A percentile compares a stretch with the other conserved stretches of the same genome.
Evolutionary conservation across 768 basidiomycete genomes (phyloP).

Genomic region (Leccinum variicolor): DNA sequence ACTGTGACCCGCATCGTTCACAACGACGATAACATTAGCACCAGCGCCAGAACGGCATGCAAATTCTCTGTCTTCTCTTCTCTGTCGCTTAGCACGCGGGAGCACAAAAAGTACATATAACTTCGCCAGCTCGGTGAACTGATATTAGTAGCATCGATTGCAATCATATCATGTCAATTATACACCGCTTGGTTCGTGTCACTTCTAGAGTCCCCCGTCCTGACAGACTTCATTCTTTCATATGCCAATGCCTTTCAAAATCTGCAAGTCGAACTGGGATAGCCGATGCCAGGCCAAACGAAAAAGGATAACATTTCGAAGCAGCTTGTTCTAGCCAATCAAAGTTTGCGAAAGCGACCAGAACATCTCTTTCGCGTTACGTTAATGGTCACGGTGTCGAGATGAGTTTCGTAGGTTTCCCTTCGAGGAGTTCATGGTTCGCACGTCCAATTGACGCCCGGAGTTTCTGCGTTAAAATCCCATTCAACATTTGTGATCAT

Average conservation of each 20-base stretch:
- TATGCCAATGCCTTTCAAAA: conserved; percentile 40
- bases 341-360: neutral
- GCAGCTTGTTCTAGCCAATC: neutral
- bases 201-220: conserved; percentile 38
- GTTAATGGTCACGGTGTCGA: neutral
- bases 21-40: neutral
- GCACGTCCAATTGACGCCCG: too few species aligned
- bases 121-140: neutral
- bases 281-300: conserved; percentile 14
- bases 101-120: neutral
- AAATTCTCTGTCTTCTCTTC: conserved; percentile 1
- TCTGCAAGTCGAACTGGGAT: conserved; percentile 33
- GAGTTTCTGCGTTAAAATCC: neutral
- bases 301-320: neutral
- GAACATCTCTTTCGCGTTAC: neutral
- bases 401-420: neutral
- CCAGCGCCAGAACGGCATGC: conserved; percentile 3
- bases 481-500: too few species aligned
- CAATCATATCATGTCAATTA: conserved; percentile 24
- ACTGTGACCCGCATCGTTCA: neutral
- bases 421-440: neutral
- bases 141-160: neutral
- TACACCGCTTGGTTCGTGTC: conserved; percentile 36
- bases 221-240: conserved; percentile 39
- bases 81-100: conserved; percentile 11